Percentiles rank a stretch among this genome's conserved stretches.
These are phyloP conservation scores for Ustilago bromivora DNA, from an alignment of 1,284 basidiomycete species.

Conservation along the genomic window DNA sequence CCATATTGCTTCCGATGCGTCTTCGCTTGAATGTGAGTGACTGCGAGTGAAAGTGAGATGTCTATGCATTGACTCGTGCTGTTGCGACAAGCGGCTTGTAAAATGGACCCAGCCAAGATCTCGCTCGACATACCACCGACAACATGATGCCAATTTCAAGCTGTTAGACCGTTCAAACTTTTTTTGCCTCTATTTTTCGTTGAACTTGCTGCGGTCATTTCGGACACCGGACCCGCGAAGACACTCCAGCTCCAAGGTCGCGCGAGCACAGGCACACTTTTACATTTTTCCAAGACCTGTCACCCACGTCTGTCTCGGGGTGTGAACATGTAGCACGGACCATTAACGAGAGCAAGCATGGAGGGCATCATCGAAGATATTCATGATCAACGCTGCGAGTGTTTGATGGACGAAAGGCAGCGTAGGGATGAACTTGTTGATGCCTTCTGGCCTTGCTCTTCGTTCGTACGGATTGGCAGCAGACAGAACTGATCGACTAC, in stretches of 20 bases:
- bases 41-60: neutral
- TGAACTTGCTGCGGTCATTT: constrained; percentile 43
- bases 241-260: constrained; percentile 6
- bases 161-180: constrained; percentile 14
- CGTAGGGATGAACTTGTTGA: too few species aligned
- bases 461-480: neutral
- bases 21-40: neutral
- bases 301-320: neutral
- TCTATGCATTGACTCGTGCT: too few species aligned
- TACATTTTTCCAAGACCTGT: neutral
- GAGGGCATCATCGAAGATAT: neutral
- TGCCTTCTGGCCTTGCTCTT: too few species aligned
- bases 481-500: neutral
- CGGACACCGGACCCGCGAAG: constrained; percentile 30
- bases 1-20: constrained; percentile 22
- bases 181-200: too few species aligned
- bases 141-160: neutral
- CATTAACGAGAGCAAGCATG: neutral
- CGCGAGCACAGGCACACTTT: constrained; percentile 7
- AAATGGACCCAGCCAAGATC: too few species aligned
- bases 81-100: too few species aligned
- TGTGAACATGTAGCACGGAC: neutral
- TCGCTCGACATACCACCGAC: too few species aligned
- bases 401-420: too few species aligned
- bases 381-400: too few species aligned